phyloP scores from a whole-genome alignment of 1,139 yeast genomes.

The Geotrichum reessii region DNA sequence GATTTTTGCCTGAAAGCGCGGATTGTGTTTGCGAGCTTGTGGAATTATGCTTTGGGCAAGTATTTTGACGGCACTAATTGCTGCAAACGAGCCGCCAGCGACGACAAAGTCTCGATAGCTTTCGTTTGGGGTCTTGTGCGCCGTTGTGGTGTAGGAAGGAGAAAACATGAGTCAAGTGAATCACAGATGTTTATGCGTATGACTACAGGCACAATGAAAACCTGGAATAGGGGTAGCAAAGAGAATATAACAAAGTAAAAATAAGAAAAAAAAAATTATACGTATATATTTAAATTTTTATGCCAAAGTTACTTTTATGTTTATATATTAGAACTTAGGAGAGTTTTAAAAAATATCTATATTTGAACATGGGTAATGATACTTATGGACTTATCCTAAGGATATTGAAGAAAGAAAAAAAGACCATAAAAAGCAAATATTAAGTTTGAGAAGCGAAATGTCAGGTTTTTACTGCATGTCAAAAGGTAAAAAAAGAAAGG shows the following conservation, averaged over 20 bases:
- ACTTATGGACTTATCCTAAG: too few relatives aligned
- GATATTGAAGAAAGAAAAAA: not conserved
- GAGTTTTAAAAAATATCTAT: too few relatives aligned
- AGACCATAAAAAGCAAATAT: not conserved
- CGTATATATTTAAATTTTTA: too few relatives aligned
- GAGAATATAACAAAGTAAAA: too few relatives aligned
- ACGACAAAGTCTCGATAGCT: not conserved
- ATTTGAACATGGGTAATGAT: too few relatives aligned
- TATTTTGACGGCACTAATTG: conserved; percentile 4
- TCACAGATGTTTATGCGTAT: too few relatives aligned
- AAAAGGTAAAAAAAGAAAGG: not conserved
- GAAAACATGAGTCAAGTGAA: too few relatives aligned
- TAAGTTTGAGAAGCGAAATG: not conserved
- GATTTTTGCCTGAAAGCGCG: not conserved
- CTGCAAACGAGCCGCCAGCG: conserved; percentile 13
- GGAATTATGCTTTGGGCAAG: conserved; percentile 4
- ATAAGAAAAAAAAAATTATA: too few relatives aligned
- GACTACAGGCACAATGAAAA: too few relatives aligned
- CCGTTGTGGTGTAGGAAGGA: not conserved
- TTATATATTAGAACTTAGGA: too few relatives aligned
- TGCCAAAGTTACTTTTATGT: too few relatives aligned
- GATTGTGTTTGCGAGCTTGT: not conserved
- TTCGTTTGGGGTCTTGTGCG: not conserved
- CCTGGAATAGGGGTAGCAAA: too few relatives aligned
- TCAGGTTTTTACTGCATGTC: not conserved